phyloP scores from a whole-genome alignment of 352 stramenopile species.

The Plasmopara halstedii region DNA sequence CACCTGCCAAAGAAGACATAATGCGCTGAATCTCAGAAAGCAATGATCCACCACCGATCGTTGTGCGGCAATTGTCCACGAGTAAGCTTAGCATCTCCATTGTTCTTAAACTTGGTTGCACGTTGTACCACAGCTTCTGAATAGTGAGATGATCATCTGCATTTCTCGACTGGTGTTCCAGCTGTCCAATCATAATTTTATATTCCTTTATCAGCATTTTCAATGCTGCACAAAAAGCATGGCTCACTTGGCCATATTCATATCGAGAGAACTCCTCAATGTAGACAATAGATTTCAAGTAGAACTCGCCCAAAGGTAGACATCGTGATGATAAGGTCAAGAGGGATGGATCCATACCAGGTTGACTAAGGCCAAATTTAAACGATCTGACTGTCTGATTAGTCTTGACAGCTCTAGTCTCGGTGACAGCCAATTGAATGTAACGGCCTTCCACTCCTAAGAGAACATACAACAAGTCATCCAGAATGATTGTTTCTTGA shows the following conservation, averaged over 20 bases:
- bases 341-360: constrained; percentile 78
- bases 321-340: constrained; percentile 57
- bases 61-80: constrained; percentile 60
- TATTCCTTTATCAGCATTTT: constrained; percentile 91
- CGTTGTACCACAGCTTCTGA: constrained; percentile 90
- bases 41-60: constrained; percentile 83
- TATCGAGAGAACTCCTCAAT: constrained; percentile 79
- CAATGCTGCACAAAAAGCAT: constrained; percentile 89
- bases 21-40: constrained; percentile 87
- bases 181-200: constrained; percentile 85
- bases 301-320: constrained; percentile 68
- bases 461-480: constrained; percentile 78
- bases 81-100: constrained; percentile 89
- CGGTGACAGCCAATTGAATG: constrained; percentile 54
- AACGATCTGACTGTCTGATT: constrained; percentile 29
- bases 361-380: constrained; percentile 62
- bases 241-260: constrained; percentile 91
- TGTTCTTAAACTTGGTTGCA: constrained; percentile 87
- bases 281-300: constrained; percentile 66
- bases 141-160: constrained; percentile 53
- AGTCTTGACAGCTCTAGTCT: constrained; percentile 26
- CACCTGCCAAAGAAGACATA: constrained; percentile 69
- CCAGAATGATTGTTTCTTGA: constrained; percentile 76
- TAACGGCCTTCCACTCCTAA: constrained; percentile 79
- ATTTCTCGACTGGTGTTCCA: constrained; percentile 77